Base-by-base conservation (phyloP, 2,329 filamentous ascomycete genomes). In the Phaeoacremonium minimum region DNA sequence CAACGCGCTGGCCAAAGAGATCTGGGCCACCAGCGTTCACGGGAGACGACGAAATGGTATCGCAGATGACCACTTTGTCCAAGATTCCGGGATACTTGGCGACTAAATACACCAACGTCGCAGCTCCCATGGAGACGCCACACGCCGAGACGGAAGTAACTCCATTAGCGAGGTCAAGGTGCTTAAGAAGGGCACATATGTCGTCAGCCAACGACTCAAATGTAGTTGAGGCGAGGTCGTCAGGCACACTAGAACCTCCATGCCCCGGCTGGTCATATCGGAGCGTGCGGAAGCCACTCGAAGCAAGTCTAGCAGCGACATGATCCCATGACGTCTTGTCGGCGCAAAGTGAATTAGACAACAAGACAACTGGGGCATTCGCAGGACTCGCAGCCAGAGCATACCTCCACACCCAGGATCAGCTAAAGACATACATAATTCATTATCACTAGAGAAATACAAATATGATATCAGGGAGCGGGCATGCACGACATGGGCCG, bases 261-360 rank as follows among this genome's bases (percentile, higher is more conserved):
- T 71, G 66, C 22, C 66, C 66, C 0, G 64, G 63, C 28, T 63
- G 60, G 40, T 69, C 61, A 42, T 64, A 70, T 22, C 63, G 58
- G 12, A 71, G 49, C 14, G 61, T 58, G n/a, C 56, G 55, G 43
- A 61, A 66, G 15, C 61, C 63, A 20, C 49, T 46, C 2, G 43
- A 40, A 30, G 56, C 52, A 30, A 69, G 47, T 8, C 48, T 35
- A 11, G 52, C 45, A 26, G 64, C 56, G 7, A 68, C 53, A 28
- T 49, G 53, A 37, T 69, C 66, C 65, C 65, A 70, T 4, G 56
- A 46, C 4, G 44, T 37, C 28, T 59, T 49, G 9, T 61, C 55
- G 8, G 62, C 51, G 36, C 53, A 51, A 13, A 70, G 55, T 0
- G 65, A 56, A 39, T 66, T 67, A 28, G 63, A 55, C 5, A 69